Evolutionary conservation across 2,329 filamentous ascomycete species (phyloP).

Genomic region (Claviceps arundinis): DNA sequence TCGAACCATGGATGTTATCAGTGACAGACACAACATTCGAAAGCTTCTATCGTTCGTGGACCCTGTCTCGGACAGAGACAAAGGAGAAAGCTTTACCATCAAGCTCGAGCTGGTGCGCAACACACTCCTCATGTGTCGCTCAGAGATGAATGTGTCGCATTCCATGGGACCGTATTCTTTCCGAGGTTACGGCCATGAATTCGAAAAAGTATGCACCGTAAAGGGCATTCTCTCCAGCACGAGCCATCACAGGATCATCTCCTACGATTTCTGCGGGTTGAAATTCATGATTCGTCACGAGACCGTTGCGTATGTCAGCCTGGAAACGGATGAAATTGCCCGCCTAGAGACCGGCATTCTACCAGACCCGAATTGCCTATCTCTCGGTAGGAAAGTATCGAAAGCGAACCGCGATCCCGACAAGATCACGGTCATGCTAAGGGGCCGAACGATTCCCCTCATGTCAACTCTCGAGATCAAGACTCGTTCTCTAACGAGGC

Average conservation of each 20-base stretch:
- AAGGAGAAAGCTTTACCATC: constrained; percentile 26
- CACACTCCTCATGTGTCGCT: constrained; percentile 25
- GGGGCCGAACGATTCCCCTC: no score
- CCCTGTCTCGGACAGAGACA: constrained; percentile 11
- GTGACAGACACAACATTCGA: constrained; percentile 33
- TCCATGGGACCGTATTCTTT: constrained; percentile 22
- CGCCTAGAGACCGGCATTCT: no score
- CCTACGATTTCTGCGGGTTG: no score
- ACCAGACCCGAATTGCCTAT: no score
- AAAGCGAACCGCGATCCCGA: no score
- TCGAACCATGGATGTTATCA: constrained; percentile 25
- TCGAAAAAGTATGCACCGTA: constrained; percentile 30
- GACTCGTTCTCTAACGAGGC: no score
- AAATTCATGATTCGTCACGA: no score
- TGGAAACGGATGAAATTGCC: no score
- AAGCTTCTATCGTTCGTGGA: constrained; percentile 33
- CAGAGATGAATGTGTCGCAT: constrained; percentile 15
- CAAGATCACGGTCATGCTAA: no score
- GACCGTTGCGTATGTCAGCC: no score
- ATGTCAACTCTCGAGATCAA: no score
- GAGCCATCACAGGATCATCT: constrained; percentile 9
- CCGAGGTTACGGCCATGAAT: constrained; percentile 29
- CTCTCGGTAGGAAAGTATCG: no score
- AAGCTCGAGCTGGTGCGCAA: constrained; percentile 22
- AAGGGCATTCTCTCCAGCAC: constrained; percentile 21